Conservation (phyloP, 441 rosid species). For the Biscutella laevigata region DNA sequence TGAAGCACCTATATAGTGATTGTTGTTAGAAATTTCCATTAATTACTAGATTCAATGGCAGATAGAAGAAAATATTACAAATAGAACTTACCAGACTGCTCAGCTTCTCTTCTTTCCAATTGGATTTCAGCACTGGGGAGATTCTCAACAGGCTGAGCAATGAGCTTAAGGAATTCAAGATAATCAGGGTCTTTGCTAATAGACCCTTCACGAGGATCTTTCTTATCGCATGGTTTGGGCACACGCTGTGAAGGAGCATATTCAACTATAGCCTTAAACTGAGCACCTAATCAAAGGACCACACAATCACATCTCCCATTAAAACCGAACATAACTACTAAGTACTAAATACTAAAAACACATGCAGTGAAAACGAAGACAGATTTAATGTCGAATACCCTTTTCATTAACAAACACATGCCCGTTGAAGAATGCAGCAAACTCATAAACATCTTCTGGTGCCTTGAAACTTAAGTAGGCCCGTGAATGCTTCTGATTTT, state of each 20-base stretch:
- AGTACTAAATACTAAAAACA: background rate
- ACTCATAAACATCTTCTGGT: constrained; percentile 64
- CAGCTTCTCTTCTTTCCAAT: constrained; percentile 70
- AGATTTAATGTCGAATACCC: constrained; percentile 31
- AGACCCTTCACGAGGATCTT: constrained; percentile 69
- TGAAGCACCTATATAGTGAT: constrained; percentile 30
- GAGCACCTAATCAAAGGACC: constrained; percentile 40
- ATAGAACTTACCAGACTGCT: constrained; percentile 36
- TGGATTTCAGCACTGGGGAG: constrained; percentile 63
- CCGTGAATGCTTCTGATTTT: constrained; percentile 48
- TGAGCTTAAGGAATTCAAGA: constrained; percentile 62
- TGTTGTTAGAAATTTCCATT: background rate
- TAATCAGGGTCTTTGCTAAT: constrained; percentile 68
- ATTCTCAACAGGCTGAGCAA: constrained; percentile 63
- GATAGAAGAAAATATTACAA: background rate
- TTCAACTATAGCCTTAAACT: constrained; percentile 63
- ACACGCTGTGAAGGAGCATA: constrained; percentile 68
- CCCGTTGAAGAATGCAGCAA: constrained; percentile 63
- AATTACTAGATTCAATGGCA: background rate
- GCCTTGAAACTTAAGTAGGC: constrained; percentile 64
- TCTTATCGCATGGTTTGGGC: constrained; percentile 40
- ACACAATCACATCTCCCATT: constrained; percentile 12
- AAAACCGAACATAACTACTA: no score
- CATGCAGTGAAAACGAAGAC: background rate
- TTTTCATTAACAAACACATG: constrained; percentile 77